Evolutionary conservation across 345 rosid species (phyloP), one percentile per base, ranked within the genome.

Genomic region (Moricandia arvensis): DNA sequence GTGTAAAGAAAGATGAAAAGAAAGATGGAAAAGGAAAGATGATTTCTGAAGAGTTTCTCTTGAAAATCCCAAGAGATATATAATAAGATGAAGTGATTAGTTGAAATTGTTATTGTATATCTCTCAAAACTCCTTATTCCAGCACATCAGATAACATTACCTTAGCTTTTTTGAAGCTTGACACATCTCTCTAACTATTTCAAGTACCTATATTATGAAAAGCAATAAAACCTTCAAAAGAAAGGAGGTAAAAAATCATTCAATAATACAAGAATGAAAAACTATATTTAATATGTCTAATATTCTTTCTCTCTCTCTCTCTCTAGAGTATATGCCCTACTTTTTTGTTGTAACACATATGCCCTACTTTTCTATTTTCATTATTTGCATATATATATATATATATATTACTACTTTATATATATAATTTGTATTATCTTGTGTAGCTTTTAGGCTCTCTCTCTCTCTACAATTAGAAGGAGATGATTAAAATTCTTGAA

Each of bases 61-160:
- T 86, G 93, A 85, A 82, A 89, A 91, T 91, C 89, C 95, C 96
- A 84, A 90, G 91, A 83, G 72, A 74, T 63, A 61, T 59, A 68
- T 63, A 63, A 15, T 54, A 61, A 80, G 62, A 70, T 41, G 72
- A 68, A 54, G 75, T 57, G 15, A 60, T 79, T 63, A 83, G 72
- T 73, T 62, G 77, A 72, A 72, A 54, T 61, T 75, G 74, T 51
- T 59, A 63, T 26, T 66, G 72, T 59, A 72, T 65, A 18, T 31
- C 76, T 65, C 72, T 77, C 57, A 65, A 45, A 82, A 75, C 83
- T 79, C 78, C 75, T 63, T 63, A 81, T 35, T 75, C 79, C 82
- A 26, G 79, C 73, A 62, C 69, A 76, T 76, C 75, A 69, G 65
- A 63, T 41, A 62, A 76, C 70, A 62, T 76, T n/a, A 76, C 66